phyloP scores from a whole-genome alignment of 495 filamentous ascomycete genomes.

The Penicillium ochrochloron region DNA sequence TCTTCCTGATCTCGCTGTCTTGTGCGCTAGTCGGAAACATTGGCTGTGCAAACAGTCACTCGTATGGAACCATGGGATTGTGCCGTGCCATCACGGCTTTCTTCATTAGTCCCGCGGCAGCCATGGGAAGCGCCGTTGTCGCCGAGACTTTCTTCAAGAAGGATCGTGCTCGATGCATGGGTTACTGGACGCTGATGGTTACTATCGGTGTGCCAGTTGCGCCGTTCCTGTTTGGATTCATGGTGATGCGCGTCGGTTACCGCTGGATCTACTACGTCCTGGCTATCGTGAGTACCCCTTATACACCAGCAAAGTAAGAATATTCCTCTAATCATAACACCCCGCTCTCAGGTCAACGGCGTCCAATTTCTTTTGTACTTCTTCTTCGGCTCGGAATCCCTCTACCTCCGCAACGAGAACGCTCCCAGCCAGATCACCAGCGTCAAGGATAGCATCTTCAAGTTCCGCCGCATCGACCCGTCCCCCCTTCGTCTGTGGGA shows the following conservation, averaged over 20 bases:
- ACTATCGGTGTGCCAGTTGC: slow-evolving; percentile 49
- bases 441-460: slow-evolving; percentile 39
- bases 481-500: slow-evolving; percentile 49
- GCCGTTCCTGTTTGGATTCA: slow-evolving; percentile 55
- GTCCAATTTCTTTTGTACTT: slow-evolving; percentile 58
- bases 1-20: slow-evolving; percentile 54
- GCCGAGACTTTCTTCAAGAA: slow-evolving; percentile 52
- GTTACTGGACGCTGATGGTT: slow-evolving; percentile 49
- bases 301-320: background rate
- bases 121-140: slow-evolving; percentile 49
- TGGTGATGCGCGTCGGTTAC: slow-evolving; percentile 48
- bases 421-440: slow-evolving; percentile 10
- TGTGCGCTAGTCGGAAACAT: slow-evolving; percentile 52
- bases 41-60: slow-evolving; percentile 49
- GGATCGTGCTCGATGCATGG: slow-evolving; percentile 51
- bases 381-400: slow-evolving; percentile 59
- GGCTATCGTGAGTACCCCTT: slow-evolving; percentile 39
- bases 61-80: slow-evolving; percentile 46
- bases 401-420: slow-evolving; percentile 43
- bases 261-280: slow-evolving; percentile 51
- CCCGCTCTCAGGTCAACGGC: slow-evolving; percentile 47
- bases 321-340: background rate
- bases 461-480: slow-evolving; percentile 54
- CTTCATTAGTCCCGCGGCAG: slow-evolving; percentile 55
- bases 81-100: slow-evolving; percentile 53